Percentiles rank a stretch among this genome's conserved stretches.
phyloP scores from a whole-genome alignment of 169 alveolate genomes.

The Plasmodium adleri region DNA sequence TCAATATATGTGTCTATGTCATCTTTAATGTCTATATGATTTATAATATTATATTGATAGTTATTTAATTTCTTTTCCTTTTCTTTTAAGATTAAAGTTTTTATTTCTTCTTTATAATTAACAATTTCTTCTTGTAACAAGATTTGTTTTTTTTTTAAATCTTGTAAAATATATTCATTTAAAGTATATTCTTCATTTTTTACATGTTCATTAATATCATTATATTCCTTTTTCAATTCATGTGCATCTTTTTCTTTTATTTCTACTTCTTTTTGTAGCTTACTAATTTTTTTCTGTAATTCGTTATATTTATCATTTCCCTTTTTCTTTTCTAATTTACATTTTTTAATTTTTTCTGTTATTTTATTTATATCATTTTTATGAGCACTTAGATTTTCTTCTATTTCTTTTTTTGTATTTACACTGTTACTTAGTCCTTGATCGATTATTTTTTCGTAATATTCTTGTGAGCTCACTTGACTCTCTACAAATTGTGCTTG shows the following conservation, averaged over 20 bases:
- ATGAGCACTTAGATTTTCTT: not conserved
- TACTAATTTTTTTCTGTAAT: not conserved
- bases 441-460: constrained; percentile 30
- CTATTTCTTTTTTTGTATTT: constrained; percentile 34
- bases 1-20: not conserved
- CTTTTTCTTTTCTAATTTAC: constrained; percentile 15
- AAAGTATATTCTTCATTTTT: constrained; percentile 30
- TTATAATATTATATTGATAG: not conserved
- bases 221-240: constrained; percentile 4
- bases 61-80: not conserved
- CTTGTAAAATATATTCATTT: constrained; percentile 17
- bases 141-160: constrained; percentile 38
- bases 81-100: constrained; percentile 31
- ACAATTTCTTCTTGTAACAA: constrained; percentile 41
- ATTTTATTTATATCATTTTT: constrained; percentile 18
- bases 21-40: too few species aligned
- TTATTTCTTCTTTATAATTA: constrained; percentile 51
- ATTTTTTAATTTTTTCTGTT: not conserved
- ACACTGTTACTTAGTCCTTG: constrained; percentile 22
- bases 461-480: constrained; percentile 47
- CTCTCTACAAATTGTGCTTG: constrained; percentile 48
- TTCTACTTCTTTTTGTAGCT: constrained; percentile 6
- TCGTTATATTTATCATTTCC: constrained; percentile 19
- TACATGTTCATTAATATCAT: not conserved
- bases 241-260: constrained; percentile 4